Evolutionary conservation across 495 filamentous ascomycete species (phyloP), one percentile per base, ranked within the genome.

Genomic region (Aspergillus baeticus): DNA sequence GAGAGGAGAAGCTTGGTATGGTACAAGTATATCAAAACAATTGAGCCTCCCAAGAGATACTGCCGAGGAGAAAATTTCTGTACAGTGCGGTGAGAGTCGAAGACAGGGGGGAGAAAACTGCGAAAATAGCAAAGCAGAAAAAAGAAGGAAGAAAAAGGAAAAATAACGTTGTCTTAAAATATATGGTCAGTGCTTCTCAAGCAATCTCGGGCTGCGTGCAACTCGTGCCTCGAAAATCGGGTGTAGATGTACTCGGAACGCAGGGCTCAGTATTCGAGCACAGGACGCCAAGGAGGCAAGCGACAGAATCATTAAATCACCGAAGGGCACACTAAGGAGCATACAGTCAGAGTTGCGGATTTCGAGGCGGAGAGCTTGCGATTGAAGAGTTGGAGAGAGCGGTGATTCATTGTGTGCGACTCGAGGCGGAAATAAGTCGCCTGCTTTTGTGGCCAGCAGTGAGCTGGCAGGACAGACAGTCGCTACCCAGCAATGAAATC

Each of bases 401-500:
- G 49, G 63, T 43, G 63, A 67, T 64, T 66, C 74, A 77, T 77
- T 46, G 68, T 76, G 73, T 60, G 68, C 57, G 45, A 62, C 54
- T 55, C 54, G 63, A 62, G 63, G 57, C 62, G 53, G 51, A 51
- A 20, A 43, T 62, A 48, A 47, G 36, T 20, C 43, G 52, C 31
- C 52, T 67, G 56, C 51, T 45, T 55, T 57, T 62, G 39, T 51
- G 55, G 61, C 64, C 67, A 63, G 61, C 61, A 43, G 55, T 59
- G 59, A 33, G 55, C 58, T 64, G 55, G 48, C 58, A 61, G 42
- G 49, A 33, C 36, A 15, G 49, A 34, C 17, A 43, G 43, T 49
- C 31, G 38, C 39, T 44, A 37, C 34, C 45, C 37, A 20, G 20
- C 35, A 51, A 45, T 35, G 47, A 22, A 46, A 51, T 18, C 23